Percentiles rank a stretch among this genome's conserved stretches.
Evolutionary conservation across 2,329 filamentous ascomycete genomes (phyloP).

Genomic region (Colletotrichum liaoningense): DNA sequence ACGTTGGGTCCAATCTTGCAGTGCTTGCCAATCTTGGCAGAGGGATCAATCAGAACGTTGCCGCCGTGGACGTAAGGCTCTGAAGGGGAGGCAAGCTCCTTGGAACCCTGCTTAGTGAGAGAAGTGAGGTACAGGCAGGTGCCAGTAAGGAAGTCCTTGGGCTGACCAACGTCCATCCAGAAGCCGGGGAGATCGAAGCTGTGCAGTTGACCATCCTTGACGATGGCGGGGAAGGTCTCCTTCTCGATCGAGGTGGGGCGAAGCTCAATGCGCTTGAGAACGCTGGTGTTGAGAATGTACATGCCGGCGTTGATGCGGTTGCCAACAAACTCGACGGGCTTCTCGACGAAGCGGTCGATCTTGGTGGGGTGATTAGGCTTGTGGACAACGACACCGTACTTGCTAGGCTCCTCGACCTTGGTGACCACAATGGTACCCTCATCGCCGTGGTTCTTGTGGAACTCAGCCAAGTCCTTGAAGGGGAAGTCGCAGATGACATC

Average conservation of each 20-base stretch:
- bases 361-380: slow-evolving; percentile 90
- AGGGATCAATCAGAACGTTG: slow-evolving; percentile 94
- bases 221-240: slow-evolving; percentile 97
- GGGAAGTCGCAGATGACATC: slow-evolving; percentile 99
- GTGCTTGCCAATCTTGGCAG: slow-evolving; percentile 97
- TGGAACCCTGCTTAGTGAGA: slow-evolving; percentile 88
- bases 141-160: slow-evolving; percentile 96
- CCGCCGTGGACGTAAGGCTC: slow-evolving; percentile 90
- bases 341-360: slow-evolving; percentile 99
- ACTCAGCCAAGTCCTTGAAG: slow-evolving; percentile 87
- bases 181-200: slow-evolving; percentile 97
- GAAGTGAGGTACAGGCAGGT: slow-evolving; percentile 97
- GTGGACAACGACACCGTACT: slow-evolving; percentile 98
- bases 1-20: slow-evolving; percentile 98
- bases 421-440: slow-evolving; percentile 99
- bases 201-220: slow-evolving; percentile 89
- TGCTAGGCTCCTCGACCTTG: slow-evolving; percentile 98
- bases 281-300: slow-evolving; percentile 95
- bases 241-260: slow-evolving; percentile 98
- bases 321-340: slow-evolving; percentile 97
- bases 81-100: slow-evolving; percentile 78
- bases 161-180: slow-evolving; percentile 99
- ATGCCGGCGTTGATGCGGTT: slow-evolving; percentile 99
- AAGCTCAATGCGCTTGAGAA: slow-evolving; percentile 92
- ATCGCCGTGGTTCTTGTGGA: slow-evolving; percentile 92